Percentiles rank a stretch among this genome's conserved stretches.
phyloP scores from a whole-genome alignment of 2,329 filamentous ascomycete species.

The Allantophomopsis lycopodina region DNA sequence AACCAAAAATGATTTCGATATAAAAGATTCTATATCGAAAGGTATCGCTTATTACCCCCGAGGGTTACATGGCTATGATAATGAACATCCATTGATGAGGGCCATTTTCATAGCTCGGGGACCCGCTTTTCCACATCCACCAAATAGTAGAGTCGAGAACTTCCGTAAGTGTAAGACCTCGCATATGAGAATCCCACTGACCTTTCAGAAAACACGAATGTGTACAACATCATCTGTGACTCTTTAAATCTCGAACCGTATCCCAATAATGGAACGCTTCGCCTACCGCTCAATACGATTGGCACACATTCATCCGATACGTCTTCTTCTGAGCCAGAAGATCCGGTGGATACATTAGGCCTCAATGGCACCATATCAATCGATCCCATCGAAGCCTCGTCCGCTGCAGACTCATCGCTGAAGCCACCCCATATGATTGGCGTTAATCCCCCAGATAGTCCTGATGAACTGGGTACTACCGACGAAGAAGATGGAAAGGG shows the following conservation, averaged over 20 bases:
- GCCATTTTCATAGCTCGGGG: slow-evolving; percentile 89
- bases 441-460: slow-evolving; percentile 10
- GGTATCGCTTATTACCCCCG: slow-evolving; percentile 61
- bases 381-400: slow-evolving; percentile 14
- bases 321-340: slow-evolving; percentile 32
- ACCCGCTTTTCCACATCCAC: slow-evolving; percentile 77
- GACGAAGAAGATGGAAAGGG: slow-evolving; percentile 2
- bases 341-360: slow-evolving; percentile 24
- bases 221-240: slow-evolving; percentile 92
- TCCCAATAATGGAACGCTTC: slow-evolving; percentile 79
- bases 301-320: slow-evolving; percentile 35
- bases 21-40: slow-evolving; percentile 49
- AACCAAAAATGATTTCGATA: slow-evolving; percentile 63
- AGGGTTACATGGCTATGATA: slow-evolving; percentile 89
- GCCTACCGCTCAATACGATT: slow-evolving; percentile 42
- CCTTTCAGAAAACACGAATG: slow-evolving; percentile 69
- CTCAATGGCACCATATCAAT: slow-evolving; percentile 11
- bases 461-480: slow-evolving; percentile 4
- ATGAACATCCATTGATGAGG: slow-evolving; percentile 88
- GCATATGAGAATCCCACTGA: slow-evolving; percentile 1
- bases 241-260: slow-evolving; percentile 60
- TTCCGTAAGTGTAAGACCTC: slow-evolving; percentile 55
- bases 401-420: slow-evolving; percentile 12
- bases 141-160: slow-evolving; percentile 63
- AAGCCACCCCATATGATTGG: slow-evolving; percentile 13